Evolutionary conservation across 2,329 filamentous ascomycete genomes (phyloP).

Genomic region (Bisporella sp.): DNA sequence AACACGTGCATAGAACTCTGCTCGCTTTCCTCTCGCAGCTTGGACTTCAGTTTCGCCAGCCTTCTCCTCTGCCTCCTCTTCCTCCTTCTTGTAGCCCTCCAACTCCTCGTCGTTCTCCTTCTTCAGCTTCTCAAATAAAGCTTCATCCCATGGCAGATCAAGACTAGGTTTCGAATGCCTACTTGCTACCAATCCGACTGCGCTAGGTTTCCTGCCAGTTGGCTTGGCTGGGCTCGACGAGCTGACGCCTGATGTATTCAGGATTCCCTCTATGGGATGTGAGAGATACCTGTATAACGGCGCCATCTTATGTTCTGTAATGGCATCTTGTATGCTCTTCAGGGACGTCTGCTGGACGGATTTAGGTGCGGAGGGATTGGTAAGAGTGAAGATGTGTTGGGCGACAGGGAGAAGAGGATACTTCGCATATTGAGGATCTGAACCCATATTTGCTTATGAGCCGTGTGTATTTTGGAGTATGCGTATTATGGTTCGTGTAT

Average conservation of each 20-base stretch:
- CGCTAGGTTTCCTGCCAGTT: slow-evolving; percentile 61
- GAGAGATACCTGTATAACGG: slow-evolving; percentile 80
- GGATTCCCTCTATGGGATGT: slow-evolving; percentile 61
- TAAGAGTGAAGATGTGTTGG: slow-evolving; percentile 82
- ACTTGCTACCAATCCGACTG: slow-evolving; percentile 69
- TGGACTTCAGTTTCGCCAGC: slow-evolving; percentile 94
- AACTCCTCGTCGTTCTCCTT: slow-evolving; percentile 74
- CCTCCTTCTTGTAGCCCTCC: slow-evolving; percentile 72
- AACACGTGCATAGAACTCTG: slow-evolving; percentile 92
- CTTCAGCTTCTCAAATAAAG: slow-evolving; percentile 70
- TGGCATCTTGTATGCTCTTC: slow-evolving; percentile 74
- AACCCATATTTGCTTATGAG: slow-evolving; percentile 47
- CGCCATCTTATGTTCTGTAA: slow-evolving; percentile 78
- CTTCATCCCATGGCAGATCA: slow-evolving; percentile 84
- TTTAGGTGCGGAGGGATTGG: slow-evolving; percentile 66
- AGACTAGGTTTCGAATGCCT: slow-evolving; percentile 57
- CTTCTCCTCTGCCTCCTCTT: slow-evolving; percentile 91
- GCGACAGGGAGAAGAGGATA: slow-evolving; percentile 76
- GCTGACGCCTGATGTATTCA: slow-evolving; percentile 44
- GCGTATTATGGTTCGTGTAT: no score
- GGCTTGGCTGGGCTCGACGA: slow-evolving; percentile 41
- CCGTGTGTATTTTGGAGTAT: background rate
- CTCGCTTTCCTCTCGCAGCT: slow-evolving; percentile 86
- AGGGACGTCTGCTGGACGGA: slow-evolving; percentile 61
- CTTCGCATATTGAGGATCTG: slow-evolving; percentile 80